These are phyloP conservation scores for Barbatosphaeria neglecta DNA, from an alignment of 495 filamentous ascomycete genomes.

Conservation along the genomic window DNA sequence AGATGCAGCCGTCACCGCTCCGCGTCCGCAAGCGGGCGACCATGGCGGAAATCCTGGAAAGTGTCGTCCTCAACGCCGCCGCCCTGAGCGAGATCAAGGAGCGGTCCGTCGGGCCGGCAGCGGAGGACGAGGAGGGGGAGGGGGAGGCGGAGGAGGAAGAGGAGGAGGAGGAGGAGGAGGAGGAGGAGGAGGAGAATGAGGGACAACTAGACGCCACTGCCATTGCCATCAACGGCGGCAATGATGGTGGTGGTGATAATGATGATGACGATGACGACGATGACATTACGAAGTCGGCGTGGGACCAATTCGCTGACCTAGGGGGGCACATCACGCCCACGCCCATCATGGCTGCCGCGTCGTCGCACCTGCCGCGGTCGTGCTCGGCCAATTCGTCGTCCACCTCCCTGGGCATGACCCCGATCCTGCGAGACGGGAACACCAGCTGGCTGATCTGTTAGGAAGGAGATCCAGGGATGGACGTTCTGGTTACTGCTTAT, in stretches of 20 bases:
- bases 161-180: neutral
- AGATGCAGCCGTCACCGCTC: slow-evolving; percentile 4
- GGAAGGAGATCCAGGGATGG: no score
- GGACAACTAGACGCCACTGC: no score
- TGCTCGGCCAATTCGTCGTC: neutral
- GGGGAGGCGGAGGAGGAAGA: neutral
- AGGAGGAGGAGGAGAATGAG: no score
- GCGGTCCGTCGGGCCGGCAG: neutral
- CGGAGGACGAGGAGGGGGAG: neutral
- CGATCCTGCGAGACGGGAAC: neutral
- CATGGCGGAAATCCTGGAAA: neutral
- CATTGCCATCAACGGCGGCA: no score
- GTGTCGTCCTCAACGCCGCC: neutral
- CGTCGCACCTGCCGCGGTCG: no score
- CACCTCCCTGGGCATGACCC: neutral
- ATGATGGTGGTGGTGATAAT: no score
- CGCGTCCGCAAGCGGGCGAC: slow-evolving; percentile 9
- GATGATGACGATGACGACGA: neutral
- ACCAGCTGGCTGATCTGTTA: neutral
- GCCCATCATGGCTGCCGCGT: no score
- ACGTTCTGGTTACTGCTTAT: no score
- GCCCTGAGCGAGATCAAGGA: neutral
- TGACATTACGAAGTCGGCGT: neutral
- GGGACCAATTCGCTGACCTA: neutral
- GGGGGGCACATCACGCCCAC: neutral